A percentile compares a stretch with the other conserved stretches of the same genome.
phyloP scores from a whole-genome alignment of 176 grass and related monocot species.

The Lolium perenne region DNA sequence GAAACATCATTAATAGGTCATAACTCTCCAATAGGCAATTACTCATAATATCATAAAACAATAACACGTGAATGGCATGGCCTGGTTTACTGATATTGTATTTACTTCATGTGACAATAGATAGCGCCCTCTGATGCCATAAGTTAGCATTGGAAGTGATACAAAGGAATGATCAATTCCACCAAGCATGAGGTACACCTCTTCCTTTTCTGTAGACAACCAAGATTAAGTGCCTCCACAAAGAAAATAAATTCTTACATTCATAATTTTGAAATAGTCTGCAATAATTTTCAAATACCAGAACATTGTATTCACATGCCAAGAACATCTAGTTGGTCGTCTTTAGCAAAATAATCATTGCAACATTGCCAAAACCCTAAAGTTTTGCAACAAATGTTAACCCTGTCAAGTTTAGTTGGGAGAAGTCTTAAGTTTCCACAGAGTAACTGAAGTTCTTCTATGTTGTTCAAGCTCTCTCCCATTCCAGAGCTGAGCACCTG shows the following conservation, averaged over 20 bases:
- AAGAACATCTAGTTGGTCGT: neutral
- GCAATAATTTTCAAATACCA: too few relatives aligned
- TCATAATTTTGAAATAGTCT: neutral
- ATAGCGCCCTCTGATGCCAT: too few relatives aligned
- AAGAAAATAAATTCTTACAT: neutral
- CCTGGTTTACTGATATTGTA: too few relatives aligned
- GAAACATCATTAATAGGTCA: too few relatives aligned
- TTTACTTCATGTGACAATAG: too few relatives aligned
- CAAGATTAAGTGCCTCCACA: neutral
- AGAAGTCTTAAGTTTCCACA: slow-evolving; percentile 54
- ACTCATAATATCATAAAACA: too few relatives aligned
- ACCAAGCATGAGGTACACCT: too few relatives aligned
- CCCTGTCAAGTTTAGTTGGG: slow-evolving; percentile 7
- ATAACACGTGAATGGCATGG: too few relatives aligned
- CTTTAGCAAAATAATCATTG: neutral
- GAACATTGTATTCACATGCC: neutral
- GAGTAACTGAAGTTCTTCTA: slow-evolving; percentile 70
- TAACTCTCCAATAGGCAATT: too few relatives aligned
- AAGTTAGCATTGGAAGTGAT: too few relatives aligned
- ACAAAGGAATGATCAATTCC: too few relatives aligned
- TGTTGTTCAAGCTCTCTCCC: slow-evolving; percentile 56
- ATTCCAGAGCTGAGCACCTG: slow-evolving; percentile 61
- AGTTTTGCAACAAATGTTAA: slow-evolving; percentile 6
- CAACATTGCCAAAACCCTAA: neutral
- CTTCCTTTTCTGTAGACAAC: neutral